Base-by-base conservation (phyloP, 225 moss, liverwort and hornwort genomes). In the Pleurozium schreberi region DNA sequence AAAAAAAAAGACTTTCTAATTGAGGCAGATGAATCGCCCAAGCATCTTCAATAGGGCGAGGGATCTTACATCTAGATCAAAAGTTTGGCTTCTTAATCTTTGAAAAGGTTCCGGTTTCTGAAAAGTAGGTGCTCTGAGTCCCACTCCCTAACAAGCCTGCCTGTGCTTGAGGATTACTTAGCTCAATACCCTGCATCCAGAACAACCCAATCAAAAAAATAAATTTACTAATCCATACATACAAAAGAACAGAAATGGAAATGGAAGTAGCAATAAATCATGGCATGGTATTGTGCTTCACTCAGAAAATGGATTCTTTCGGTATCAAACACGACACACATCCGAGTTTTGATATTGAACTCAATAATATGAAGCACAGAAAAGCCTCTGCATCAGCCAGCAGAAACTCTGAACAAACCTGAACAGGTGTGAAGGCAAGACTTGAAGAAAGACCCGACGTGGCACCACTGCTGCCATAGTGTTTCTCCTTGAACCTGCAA, bases 401-500 rank as follows among this genome's bases (percentile, higher is more conserved):
- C 49, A 87, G 67, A 84, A 79, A 87, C 61, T 68, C 57, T n/a
- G 62, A 85, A 86, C 89, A 55, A 82, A 98, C 97, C 98, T 98
- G 98, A 47, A 97, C 97, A 92, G 98, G 98, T 61, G 98, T 99
- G 84, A 99, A 99, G 42, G 98, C 98, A 92, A 99, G 95, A 93
- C 98, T 99, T 76, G 98, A 99, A 65, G 97, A 97, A 87, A 99
- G 94, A 66, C 98, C 98, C 67, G 98, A 99, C 40, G 98, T 99
- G 25, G 98, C 98, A 87, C 98, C 98, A 84, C 98, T 99, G 87
- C 96, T 99, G 75, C 98, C 98, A 85, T 96, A 97, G 16, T 96
- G 94, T 89, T 97, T 99, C 92, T 99, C 98, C 90, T 99, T 99
- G 85, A 99, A 99, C 79, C 98, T 98, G 94, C 90, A 82, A 68